These are phyloP conservation scores for Scheffersomyces stambukii DNA, from an alignment of 1,139 yeast species.

Conservation along the genomic window DNA sequence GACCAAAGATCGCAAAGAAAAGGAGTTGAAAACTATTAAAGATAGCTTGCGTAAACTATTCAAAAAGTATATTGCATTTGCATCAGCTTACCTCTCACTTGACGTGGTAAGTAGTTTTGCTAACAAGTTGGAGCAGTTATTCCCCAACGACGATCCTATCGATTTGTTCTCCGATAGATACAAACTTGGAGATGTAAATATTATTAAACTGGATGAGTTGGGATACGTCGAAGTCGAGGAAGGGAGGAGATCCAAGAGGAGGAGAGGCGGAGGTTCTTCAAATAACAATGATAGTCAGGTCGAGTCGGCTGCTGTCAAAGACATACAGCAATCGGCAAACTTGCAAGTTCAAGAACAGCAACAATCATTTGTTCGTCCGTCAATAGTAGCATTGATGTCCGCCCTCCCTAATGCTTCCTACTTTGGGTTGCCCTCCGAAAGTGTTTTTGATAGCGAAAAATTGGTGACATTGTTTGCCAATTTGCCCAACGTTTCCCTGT, in stretches of 20 bases:
- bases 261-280: no score
- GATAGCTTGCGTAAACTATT: conserved; percentile 19
- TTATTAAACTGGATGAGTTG: conserved; percentile 41
- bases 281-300: no score
- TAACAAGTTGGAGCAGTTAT: conserved; percentile 58
- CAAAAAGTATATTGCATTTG: conserved; percentile 25
- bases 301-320: conserved; percentile 9
- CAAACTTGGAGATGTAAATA: conserved; percentile 36
- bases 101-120: conserved; percentile 66
- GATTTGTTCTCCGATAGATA: conserved; percentile 44
- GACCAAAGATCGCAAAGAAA: conserved; percentile 20
- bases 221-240: conserved; percentile 23
- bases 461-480: conserved; percentile 39
- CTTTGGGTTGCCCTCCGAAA: conserved; percentile 39
- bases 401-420: conserved; percentile 50
- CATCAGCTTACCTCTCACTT: conserved; percentile 56
- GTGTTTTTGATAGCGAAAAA: conserved; percentile 36
- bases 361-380: conserved; percentile 45
- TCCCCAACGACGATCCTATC: conserved; percentile 55
- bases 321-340: conserved; percentile 10
- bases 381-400: conserved; percentile 49
- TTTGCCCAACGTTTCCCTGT: conserved; percentile 22
- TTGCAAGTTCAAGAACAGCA: conserved; percentile 13
- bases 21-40: conserved; percentile 21
- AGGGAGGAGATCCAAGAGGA: conserved; percentile 16